Conservation (phyloP, 306 rosid species). For the Corylus avellana region DNA sequence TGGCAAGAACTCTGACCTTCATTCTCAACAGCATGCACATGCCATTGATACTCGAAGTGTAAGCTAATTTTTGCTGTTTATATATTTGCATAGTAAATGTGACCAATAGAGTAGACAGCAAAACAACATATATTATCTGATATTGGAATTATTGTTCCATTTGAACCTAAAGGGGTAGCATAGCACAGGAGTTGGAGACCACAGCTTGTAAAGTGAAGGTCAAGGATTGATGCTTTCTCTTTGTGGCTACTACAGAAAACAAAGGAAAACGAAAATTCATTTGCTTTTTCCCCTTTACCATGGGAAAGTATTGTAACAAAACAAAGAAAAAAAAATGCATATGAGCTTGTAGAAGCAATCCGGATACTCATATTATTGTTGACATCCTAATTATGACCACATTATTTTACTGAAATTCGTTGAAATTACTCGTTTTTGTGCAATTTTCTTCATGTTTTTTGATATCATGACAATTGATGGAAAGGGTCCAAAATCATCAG, state of each 20-base stretch:
- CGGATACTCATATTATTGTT: not conserved
- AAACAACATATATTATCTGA: not conserved
- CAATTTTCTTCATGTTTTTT: too few species aligned
- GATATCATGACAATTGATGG: too few species aligned
- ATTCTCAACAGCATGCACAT: not conserved
- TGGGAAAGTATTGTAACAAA: not conserved
- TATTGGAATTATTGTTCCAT: not conserved
- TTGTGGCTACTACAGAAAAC: not conserved
- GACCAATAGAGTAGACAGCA: not conserved
- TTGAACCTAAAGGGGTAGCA: not conserved
- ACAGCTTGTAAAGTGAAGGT: not conserved
- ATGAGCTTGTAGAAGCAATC: not conserved
- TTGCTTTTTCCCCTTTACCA: not conserved
- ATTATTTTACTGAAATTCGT: not conserved
- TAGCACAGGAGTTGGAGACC: not conserved
- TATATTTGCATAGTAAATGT: not conserved
- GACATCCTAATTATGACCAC: not conserved
- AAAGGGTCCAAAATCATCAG: too few species aligned
- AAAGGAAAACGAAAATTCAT: not conserved
- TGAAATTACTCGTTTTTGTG: not conserved
- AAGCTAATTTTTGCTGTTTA: not conserved
- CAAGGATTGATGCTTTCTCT: not conserved
- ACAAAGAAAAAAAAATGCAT: not conserved
- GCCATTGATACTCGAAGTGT: not conserved
- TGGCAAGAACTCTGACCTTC: conserved; percentile 14